Base-by-base conservation (phyloP, 768 basidiomycete species). In the Russula brevipes region DNA sequence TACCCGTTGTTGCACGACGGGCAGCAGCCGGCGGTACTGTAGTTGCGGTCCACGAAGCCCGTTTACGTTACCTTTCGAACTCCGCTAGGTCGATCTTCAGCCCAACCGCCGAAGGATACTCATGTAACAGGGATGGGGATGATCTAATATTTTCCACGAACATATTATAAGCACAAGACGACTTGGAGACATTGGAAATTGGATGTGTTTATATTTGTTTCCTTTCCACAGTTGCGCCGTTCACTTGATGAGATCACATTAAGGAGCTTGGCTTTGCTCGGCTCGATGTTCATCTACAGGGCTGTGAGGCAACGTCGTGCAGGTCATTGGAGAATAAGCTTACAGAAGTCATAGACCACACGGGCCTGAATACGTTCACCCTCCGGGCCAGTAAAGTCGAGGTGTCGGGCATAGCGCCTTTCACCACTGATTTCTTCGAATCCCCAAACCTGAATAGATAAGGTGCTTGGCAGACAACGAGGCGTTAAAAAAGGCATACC, bases 401-500 rank as follows among this genome's bases (percentile, higher is more conserved):
- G 42, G 14, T 62, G 65, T 39, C 69, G 66, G 33, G 55, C 59
- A 60, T 69, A 42, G 14, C 64, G 60, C 46, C 68, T 64, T 54
- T 65, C 66, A 9, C 59, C 59, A 11, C 55, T 30, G 1, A 69
- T 54, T 35, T 65, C 39, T 49, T 70, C 66, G 50, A 70, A 70
- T 17, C 69, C 68, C 65, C 65, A 69, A 16, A 56, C 60, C 69
- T 68, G 53, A 63, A 38, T 10, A 3, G 31, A 47, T 19, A n/a
- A 54, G 42, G n/a, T 30, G 24, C 19, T 36, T 39, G 46, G 31
- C 39, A 33, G 9, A 42, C 31, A 3, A 24, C 1, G 4, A 39
- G 41, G n/a, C 10, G 38, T 19, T 12, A n/a, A 42, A 11, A 39
- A 31, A 3, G 46, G 67, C 75, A 41, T 60, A 87, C 89, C 81